phyloP scores from a whole-genome alignment of 768 basidiomycete genomes.

The Tricholoma sp. region DNA sequence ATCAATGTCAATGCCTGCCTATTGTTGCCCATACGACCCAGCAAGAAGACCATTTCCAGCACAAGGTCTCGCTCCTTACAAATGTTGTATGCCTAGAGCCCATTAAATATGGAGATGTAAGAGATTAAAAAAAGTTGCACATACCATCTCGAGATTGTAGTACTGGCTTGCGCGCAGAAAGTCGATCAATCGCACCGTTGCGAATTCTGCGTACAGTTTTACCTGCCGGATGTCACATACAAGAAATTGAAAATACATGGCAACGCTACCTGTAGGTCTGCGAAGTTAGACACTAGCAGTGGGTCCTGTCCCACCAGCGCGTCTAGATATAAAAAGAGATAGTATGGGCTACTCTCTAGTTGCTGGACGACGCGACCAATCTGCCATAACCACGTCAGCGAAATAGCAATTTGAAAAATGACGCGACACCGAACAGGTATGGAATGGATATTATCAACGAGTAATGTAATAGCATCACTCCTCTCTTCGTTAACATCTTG shows the following conservation, averaged over 20 bases:
- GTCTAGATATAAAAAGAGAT: slow-evolving; percentile 91
- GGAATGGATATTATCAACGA: slow-evolving; percentile 93
- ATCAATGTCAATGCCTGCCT: slow-evolving; percentile 92
- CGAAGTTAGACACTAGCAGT: slow-evolving; percentile 71
- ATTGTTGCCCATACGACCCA: slow-evolving; percentile 97
- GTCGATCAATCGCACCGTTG: slow-evolving; percentile 73
- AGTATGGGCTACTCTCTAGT: slow-evolving; percentile 66
- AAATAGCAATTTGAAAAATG: too few relatives aligned
- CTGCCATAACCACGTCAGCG: slow-evolving; percentile 34
- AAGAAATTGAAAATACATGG: not conserved
- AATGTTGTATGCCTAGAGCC: slow-evolving; percentile 70
- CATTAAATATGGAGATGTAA: not conserved
- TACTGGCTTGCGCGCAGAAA: slow-evolving; percentile 88
- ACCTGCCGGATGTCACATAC: slow-evolving; percentile 40
- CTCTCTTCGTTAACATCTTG: slow-evolving; percentile 35
- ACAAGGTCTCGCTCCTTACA: slow-evolving; percentile 86
- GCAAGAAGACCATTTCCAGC: slow-evolving; percentile 94
- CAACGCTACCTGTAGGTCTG: slow-evolving; percentile 65
- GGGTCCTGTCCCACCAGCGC: slow-evolving; percentile 78
- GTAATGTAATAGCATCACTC: slow-evolving; percentile 77
- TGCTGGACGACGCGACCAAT: slow-evolving; percentile 86
- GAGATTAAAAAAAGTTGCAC: not conserved
- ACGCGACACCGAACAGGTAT: slow-evolving; percentile 65
- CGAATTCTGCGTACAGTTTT: slow-evolving; percentile 88
- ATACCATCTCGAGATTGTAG: slow-evolving; percentile 82